phyloP scores from a whole-genome alignment of 176 grass and related monocot genomes.

The Triticum turgidum region DNA sequence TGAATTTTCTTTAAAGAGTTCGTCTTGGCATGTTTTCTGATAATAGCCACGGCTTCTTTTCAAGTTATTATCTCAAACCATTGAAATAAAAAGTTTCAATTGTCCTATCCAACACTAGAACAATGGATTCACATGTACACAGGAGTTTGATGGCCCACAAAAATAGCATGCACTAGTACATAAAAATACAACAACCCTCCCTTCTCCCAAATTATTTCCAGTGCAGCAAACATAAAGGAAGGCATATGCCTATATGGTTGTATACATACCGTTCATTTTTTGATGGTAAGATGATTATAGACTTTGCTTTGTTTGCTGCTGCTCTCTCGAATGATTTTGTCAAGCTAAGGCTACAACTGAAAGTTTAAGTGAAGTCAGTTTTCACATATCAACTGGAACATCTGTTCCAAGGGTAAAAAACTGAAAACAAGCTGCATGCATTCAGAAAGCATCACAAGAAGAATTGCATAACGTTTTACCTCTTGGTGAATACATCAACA shows the following conservation, averaged over 20 bases:
- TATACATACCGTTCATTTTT: constrained; percentile 74
- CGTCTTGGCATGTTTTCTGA: constrained; percentile 15
- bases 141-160: constrained; percentile 5
- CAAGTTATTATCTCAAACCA: constrained; percentile 24
- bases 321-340: constrained; percentile 98
- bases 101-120: neutral
- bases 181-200: neutral
- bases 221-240: constrained; percentile 24
- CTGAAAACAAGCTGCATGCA: constrained; percentile 2
- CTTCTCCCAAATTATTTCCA: constrained; percentile 27
- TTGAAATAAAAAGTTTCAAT: neutral
- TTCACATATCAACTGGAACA: constrained; percentile 24
- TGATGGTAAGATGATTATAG: constrained; percentile 77
- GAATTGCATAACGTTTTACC: constrained; percentile 52
- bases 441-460: constrained; percentile 37
- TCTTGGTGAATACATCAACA: constrained; percentile 90
- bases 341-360: constrained; percentile 88
- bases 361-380: constrained; percentile 25
- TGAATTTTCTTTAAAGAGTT: neutral
- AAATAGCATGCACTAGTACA: constrained; percentile 16
- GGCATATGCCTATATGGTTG: constrained; percentile 7
- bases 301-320: constrained; percentile 87
- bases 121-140: neutral
- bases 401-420: constrained; percentile 1
- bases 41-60: neutral